phyloP scores from a whole-genome alignment of 148 eudicot genomes.

The Rhododendron ferrugineum region DNA sequence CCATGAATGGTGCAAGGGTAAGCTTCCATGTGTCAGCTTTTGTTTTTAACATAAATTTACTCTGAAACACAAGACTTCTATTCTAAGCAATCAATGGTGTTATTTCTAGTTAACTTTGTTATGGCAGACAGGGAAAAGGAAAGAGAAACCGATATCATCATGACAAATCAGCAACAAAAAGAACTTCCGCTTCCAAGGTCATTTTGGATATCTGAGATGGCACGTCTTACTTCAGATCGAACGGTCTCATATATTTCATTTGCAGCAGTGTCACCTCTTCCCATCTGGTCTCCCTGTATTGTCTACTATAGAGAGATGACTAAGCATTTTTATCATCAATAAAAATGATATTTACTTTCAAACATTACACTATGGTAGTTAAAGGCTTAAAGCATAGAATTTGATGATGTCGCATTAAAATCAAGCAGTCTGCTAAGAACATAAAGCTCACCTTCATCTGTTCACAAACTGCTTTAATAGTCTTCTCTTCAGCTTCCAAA shows the following conservation, averaged over 20 bases:
- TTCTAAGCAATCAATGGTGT: neutral
- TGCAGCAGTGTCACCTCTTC: constrained; percentile 20
- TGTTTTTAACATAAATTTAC: too few relatives aligned
- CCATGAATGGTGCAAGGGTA: too few relatives aligned
- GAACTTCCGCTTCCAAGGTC: constrained; percentile 45
- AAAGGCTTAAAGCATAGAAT: neutral
- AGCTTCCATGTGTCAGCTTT: too few relatives aligned
- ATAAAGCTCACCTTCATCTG: constrained; percentile 44
- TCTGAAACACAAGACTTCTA: neutral
- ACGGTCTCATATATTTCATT: constrained; percentile 56
- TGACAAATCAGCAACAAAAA: neutral
- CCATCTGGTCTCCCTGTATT: constrained; percentile 22
- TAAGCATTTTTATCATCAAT: neutral
- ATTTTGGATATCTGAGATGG: constrained; percentile 47
- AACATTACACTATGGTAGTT: neutral
- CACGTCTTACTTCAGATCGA: constrained; percentile 56
- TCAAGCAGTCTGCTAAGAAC: neutral
- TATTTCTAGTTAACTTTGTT: neutral
- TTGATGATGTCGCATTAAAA: neutral
- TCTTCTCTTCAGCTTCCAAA: constrained; percentile 77
- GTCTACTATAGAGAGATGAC: constrained; percentile 10
- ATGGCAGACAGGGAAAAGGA: neutral
- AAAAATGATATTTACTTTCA: neutral
- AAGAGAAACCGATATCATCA: neutral
- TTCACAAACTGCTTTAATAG: constrained; percentile 51